These are phyloP conservation scores for Jaltomata sinuosa DNA, from an alignment of 257 asterid genomes.

Conservation along the genomic window DNA sequence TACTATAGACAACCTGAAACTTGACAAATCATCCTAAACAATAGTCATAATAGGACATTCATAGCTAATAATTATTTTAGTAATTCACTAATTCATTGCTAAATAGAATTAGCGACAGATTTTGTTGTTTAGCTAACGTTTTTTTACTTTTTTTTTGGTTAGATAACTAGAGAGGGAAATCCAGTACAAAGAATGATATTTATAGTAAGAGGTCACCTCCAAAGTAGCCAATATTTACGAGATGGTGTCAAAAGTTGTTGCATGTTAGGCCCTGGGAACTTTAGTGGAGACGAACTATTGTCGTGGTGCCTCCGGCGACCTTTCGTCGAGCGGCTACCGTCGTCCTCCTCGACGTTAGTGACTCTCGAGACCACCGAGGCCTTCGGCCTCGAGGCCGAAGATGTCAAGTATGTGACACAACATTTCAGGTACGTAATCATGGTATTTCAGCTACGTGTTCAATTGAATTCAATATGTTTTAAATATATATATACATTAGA, in stretches of 20 bases:
- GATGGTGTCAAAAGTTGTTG: slow-evolving; percentile 10
- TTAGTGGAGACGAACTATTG: slow-evolving; percentile 32
- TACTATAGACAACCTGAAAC: too few species aligned
- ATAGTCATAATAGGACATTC: too few species aligned
- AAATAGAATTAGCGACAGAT: too few species aligned
- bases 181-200: slow-evolving; percentile 24
- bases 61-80: too few species aligned
- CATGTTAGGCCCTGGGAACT: slow-evolving; percentile 27
- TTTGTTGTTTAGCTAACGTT: background rate
- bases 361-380: slow-evolving; percentile 21
- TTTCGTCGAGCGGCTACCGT: slow-evolving; percentile 15
- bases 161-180: slow-evolving; percentile 30
- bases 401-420: slow-evolving; percentile 19
- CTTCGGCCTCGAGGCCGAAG: slow-evolving; percentile 15
- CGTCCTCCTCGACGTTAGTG: slow-evolving; percentile 23
- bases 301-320: slow-evolving; percentile 30
- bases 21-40: too few species aligned
- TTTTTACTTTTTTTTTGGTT: background rate
- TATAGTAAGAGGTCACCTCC: slow-evolving; percentile 16
- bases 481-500: background rate
- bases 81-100: too few species aligned
- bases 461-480: background rate
- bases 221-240: slow-evolving; percentile 16
- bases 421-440: background rate
- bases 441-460: background rate